Base-by-base conservation (phyloP, 495 filamentous ascomycete genomes). In the Penicillium flavigenum region DNA sequence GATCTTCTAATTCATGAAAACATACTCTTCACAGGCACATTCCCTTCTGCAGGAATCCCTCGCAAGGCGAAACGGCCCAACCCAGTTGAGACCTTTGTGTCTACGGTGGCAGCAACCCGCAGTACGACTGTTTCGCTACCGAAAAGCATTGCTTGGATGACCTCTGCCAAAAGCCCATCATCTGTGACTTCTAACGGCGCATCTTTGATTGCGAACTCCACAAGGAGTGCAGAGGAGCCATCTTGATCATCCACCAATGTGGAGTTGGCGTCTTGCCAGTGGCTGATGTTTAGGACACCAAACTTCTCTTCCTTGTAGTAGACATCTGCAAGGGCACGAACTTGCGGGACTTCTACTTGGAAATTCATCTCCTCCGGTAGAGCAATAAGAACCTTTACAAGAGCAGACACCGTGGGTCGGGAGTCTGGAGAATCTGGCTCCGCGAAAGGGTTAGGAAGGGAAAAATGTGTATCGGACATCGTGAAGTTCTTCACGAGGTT, bases 221-320 rank as follows among this genome's bases (percentile, higher is more conserved):
- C 89, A 51, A 84, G 69, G 12, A 97, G 75, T 17, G 72, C 76
- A 2, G 85, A 76, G 19, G 82, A 77, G 27, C 80, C 75, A 58
- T 81, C 76, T 3, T 75, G 66, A 9, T 77, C 81, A 16, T 85
- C 75, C 22, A 87, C 74, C 57, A 81, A 81, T 2, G 84, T 88
- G n/a, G 92, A 94, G 62, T 88, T 89, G 22, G 94, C 88, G 26
- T 81, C 72, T 66, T 96, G 90, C 93, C 92, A 98, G 62, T 92
- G 77, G 17, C 79, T 66, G 38, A 98, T 65, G 62, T 91, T 81
- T 16, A 98, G 78, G 27, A 83, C 73, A 14, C 94, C 94, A 50
- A 98, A 82, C 64, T 88, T 87, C 44, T 85, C 74, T 16, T 78
- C 79, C 46, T 86, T 75, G 66, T 96, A 96, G 54, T 77, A 90